phyloP scores from a whole-genome alignment of 352 stramenopile genomes.

The Globisporangium nagaii region DNA sequence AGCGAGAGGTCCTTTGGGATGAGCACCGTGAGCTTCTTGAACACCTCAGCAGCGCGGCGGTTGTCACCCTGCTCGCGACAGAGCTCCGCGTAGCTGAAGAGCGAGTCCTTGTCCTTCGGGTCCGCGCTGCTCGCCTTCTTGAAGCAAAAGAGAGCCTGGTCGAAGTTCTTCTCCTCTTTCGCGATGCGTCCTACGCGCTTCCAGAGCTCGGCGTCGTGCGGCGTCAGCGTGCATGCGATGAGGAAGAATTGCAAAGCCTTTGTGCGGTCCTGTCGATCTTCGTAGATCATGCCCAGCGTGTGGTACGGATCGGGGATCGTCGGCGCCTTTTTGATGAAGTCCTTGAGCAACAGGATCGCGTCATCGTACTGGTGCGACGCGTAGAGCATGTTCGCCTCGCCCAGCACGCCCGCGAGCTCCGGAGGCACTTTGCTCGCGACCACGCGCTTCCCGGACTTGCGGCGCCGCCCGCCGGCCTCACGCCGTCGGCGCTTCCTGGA shows the following conservation, averaged over 20 bases:
- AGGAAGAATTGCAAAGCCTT: constrained; percentile 86
- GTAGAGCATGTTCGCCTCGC: constrained; percentile 83
- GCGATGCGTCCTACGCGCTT: constrained; percentile 79
- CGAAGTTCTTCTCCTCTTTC: constrained; percentile 84
- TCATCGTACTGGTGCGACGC: constrained; percentile 84
- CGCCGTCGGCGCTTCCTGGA: constrained; percentile 48
- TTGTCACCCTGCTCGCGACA: constrained; percentile 79
- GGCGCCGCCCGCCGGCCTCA: constrained; percentile 24
- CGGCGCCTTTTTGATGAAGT: constrained; percentile 87
- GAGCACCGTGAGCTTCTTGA: constrained; percentile 71
- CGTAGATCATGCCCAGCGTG: constrained; percentile 85
- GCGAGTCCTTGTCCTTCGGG: constrained; percentile 71
- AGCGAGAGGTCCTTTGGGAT: constrained; percentile 73
- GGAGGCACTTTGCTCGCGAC: constrained; percentile 71
- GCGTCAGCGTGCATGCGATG: constrained; percentile 79
- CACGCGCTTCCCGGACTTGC: constrained; percentile 43
- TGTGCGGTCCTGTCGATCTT: constrained; percentile 70
- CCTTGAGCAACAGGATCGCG: constrained; percentile 74
- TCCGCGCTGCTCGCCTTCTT: constrained; percentile 80
- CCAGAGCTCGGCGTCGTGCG: constrained; percentile 80
- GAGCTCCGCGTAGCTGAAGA: constrained; percentile 78
- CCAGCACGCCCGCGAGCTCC: constrained; percentile 72
- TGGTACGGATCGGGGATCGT: constrained; percentile 86
- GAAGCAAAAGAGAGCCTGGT: constrained; percentile 83
- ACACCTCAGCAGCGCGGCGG: constrained; percentile 67